Evolutionary conservation across 495 filamentous ascomycete species (phyloP), one percentile per base, ranked within the genome.

Genomic region (Penicillium antarcticum): DNA sequence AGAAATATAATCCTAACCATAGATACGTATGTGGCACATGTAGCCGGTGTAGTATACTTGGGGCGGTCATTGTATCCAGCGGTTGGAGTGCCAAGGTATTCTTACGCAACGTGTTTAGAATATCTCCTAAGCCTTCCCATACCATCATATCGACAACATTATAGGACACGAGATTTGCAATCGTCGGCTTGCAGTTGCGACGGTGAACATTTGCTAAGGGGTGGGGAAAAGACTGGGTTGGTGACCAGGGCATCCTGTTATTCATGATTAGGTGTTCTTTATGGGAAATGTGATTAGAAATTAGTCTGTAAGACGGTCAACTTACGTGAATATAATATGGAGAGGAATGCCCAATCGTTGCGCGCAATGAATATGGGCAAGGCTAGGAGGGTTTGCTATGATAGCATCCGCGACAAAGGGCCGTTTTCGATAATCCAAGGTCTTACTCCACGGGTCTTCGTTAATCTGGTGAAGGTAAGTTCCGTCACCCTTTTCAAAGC

Each of bases 321-420:
- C 79, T 58, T 64, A 83, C 75, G 89, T 92, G 61, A 92, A 94
- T 84, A 94, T 90, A 33, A 94, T 65, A 67, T 91, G 88, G 4
- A 94, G 70, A 4, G 89, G 89, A 23, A 91, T 80, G 0, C 89
- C 88, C 33, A 94, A 66, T 55, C 84, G 83, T 61, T 94, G 86
- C 4, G 89, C 89, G 52, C 87, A 86, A 71, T 92, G 88, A 9
- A 92, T 77, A 63, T 92, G 88, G 1, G 87, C 89, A 58, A 92
- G 87, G 58, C 86, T 87, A 0, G 88, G 88, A 0, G 89, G 89
- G 56, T 94, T 94, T 3, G 89, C 89, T 44, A 94, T 92, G 55
- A 94, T 92, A 5, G 79, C 84, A 65, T 92, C 87, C 0, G 87
- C 88, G 23, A 92, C 81, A 50, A 94, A 94, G 1, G 87, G 81